Conservation (phyloP, 139 green algal species). For the Coelastrella sp. region DNA sequence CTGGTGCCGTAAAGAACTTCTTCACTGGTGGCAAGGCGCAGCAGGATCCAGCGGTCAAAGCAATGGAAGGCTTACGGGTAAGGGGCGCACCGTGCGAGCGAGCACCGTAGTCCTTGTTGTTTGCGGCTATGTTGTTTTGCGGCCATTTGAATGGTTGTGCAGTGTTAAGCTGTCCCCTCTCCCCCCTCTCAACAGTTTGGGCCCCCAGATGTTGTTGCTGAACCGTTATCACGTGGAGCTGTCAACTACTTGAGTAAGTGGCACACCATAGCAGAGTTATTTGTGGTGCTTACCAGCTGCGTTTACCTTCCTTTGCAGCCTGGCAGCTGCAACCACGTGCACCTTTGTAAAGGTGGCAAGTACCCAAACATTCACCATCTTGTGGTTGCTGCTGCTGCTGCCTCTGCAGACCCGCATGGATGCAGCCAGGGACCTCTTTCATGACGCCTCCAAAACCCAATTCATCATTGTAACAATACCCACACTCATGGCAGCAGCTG, state of each 20-base stretch:
- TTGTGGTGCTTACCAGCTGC: too few species aligned
- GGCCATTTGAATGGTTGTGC: neutral
- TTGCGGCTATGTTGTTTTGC: neutral
- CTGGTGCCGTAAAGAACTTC: slow-evolving; percentile 83
- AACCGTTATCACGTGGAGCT: too few species aligned
- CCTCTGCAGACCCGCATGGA: slow-evolving; percentile 81
- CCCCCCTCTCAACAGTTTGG: too few species aligned
- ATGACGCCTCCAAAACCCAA: slow-evolving; percentile 86
- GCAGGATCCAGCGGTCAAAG: slow-evolving; percentile 77
- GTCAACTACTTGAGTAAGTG: too few species aligned
- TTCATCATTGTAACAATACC: slow-evolving; percentile 99
- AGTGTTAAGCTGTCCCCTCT: too few species aligned
- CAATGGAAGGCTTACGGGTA: slow-evolving; percentile 88
- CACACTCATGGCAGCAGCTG: slow-evolving; percentile 95
- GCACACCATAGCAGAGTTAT: too few species aligned
- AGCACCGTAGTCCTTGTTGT: neutral
- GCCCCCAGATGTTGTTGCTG: too few species aligned
- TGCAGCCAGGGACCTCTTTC: slow-evolving; percentile 91
- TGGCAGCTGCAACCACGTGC: too few species aligned
- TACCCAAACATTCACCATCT: neutral
- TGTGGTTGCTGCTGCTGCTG: neutral
- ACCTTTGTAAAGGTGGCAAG: neutral
- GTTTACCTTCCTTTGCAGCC: too few species aligned
- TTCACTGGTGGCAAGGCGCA: slow-evolving; percentile 81
- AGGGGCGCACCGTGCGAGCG: neutral